These are phyloP conservation scores for Neoarthrinium moseri DNA, from an alignment of 2,329 filamentous ascomycete genomes.

Conservation along the genomic window DNA sequence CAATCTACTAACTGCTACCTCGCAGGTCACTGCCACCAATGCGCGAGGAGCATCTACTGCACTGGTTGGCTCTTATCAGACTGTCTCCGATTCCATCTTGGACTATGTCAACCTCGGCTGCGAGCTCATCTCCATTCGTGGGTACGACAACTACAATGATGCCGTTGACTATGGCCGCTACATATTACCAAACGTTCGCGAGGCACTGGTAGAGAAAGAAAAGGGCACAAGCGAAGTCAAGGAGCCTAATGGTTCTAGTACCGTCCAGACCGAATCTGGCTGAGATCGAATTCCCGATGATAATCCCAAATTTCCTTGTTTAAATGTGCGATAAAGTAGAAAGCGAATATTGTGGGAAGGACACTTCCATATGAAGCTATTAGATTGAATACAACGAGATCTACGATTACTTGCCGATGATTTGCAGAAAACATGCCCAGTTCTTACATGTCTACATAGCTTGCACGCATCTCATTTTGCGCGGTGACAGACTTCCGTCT, in stretches of 20 bases:
- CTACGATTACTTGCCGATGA: too few species aligned
- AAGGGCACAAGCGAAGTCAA: slow-evolving; percentile 42
- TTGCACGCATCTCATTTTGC: too few species aligned
- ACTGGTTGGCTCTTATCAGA: slow-evolving; percentile 53
- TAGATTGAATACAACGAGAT: too few species aligned
- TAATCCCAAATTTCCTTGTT: too few species aligned
- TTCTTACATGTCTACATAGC: too few species aligned
- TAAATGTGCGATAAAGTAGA: too few species aligned
- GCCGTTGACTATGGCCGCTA: slow-evolving; percentile 58
- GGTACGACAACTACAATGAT: slow-evolving; percentile 61
- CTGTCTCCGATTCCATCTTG: slow-evolving; percentile 51
- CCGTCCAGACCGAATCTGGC: background rate
- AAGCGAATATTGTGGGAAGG: too few species aligned
- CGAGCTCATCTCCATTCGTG: slow-evolving; percentile 58
- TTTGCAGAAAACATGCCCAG: too few species aligned
- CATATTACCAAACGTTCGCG: slow-evolving; percentile 49
- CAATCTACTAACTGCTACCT: background rate
- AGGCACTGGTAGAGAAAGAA: slow-evolving; percentile 64
- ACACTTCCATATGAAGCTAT: too few species aligned
- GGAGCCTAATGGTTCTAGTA: background rate
- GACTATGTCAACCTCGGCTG: slow-evolving; percentile 57
- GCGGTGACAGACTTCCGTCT: too few species aligned
- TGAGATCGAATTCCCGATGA: background rate
- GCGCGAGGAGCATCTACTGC: slow-evolving; percentile 59
- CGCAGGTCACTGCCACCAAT: slow-evolving; percentile 51